Percentiles rank a stretch among this genome's conserved stretches.
These are phyloP conservation scores for Serpula lacrymans DNA, from an alignment of 768 basidiomycete species.

Conservation along the genomic window DNA sequence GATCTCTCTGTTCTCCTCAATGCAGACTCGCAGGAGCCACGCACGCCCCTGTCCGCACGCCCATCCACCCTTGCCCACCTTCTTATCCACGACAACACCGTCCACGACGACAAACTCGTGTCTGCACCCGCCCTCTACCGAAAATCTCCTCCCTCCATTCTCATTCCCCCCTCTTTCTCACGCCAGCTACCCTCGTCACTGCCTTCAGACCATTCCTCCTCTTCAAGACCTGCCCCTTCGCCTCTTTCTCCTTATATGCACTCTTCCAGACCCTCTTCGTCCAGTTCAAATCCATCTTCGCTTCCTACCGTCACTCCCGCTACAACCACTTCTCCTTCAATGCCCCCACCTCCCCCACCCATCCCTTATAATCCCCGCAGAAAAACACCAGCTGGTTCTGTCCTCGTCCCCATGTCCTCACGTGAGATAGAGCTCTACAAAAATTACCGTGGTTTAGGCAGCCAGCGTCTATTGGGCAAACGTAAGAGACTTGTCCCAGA, in stretches of 20 bases:
- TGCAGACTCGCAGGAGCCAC: constrained; percentile 43
- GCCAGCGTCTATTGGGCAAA: constrained; percentile 45
- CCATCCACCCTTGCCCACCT: constrained; percentile 45
- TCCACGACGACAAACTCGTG: constrained; percentile 22
- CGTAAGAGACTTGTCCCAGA: constrained; percentile 46
- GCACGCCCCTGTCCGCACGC: constrained; percentile 32
- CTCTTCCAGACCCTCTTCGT: constrained; percentile 35
- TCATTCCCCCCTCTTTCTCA: constrained; percentile 24
- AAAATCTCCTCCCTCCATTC: constrained; percentile 29
- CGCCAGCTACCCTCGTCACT: constrained; percentile 25
- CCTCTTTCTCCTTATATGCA: constrained; percentile 23
- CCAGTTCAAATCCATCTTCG: constrained; percentile 27
- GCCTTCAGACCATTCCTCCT: constrained; percentile 10
- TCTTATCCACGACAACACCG: constrained; percentile 25
- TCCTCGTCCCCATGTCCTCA: constrained; percentile 62
- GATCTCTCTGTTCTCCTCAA: constrained; percentile 78
- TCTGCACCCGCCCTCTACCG: constrained; percentile 25
- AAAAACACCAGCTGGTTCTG: constrained; percentile 55
- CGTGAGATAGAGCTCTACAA: constrained; percentile 60
- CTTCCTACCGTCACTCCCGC: constrained; percentile 20
- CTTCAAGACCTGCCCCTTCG: no score
- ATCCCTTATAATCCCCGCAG: constrained; percentile 65
- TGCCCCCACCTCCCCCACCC: constrained; percentile 22
- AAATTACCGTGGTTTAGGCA: constrained; percentile 54
- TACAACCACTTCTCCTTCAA: constrained; percentile 30